These are phyloP conservation scores for Evernia prunastri DNA, from an alignment of 495 filamentous ascomycete genomes.

Conservation along the genomic window DNA sequence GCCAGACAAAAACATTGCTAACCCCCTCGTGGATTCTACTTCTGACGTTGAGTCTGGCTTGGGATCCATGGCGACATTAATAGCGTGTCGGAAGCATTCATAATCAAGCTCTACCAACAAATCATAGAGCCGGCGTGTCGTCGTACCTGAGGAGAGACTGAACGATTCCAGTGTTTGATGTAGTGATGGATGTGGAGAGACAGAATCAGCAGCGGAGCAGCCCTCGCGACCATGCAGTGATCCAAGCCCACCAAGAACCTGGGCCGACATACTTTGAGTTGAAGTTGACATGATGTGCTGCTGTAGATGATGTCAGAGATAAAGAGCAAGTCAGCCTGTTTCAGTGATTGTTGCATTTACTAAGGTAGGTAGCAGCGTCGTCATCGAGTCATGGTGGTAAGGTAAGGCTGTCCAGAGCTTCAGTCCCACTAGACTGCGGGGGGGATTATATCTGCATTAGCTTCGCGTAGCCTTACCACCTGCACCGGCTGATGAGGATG, in stretches of 20 bases:
- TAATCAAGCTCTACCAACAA: slow-evolving; percentile 2
- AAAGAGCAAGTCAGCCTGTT: not conserved
- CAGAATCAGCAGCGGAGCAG: not conserved
- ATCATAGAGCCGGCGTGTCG: not conserved
- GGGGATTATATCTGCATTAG: not conserved
- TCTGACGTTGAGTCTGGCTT: slow-evolving; percentile 3
- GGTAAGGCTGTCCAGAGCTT: not conserved
- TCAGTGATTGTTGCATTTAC: not conserved
- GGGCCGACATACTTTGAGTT: not conserved
- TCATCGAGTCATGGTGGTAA: not conserved
- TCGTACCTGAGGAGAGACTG: not conserved
- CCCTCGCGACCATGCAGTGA: not conserved
- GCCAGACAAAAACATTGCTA: slow-evolving; percentile 10
- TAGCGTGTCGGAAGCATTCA: slow-evolving; percentile 12
- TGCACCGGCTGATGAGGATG: not conserved
- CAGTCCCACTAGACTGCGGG: not conserved
- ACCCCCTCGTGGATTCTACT: not conserved
- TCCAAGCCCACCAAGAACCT: not conserved
- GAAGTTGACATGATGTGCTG: not conserved
- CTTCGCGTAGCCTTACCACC: not conserved
- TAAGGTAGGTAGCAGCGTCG: not conserved
- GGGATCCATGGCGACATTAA: not conserved
- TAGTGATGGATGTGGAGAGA: not conserved
- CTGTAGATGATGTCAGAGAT: not conserved
- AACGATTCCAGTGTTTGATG: slow-evolving; percentile 1